Conservation (phyloP, 2,329 filamentous ascomycete genomes). For the Paecilomyces dactylethromorphus region DNA sequence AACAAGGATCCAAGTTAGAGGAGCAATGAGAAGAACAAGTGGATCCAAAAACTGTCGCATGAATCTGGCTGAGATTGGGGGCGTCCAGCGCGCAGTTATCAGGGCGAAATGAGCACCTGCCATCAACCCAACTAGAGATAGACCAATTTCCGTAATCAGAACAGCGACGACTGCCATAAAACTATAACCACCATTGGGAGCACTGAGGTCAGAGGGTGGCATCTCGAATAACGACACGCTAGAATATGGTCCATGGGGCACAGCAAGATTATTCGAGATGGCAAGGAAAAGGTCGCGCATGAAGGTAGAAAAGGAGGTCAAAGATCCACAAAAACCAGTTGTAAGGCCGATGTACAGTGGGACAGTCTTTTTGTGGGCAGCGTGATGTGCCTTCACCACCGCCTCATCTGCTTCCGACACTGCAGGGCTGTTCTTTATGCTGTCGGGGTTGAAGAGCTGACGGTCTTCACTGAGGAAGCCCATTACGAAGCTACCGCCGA, state of each 20-base stretch:
- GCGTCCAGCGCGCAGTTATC: slow-evolving; percentile 49
- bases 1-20: slow-evolving; percentile 67
- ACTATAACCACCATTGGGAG: slow-evolving; percentile 64
- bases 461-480: slow-evolving; percentile 74
- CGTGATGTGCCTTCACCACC: slow-evolving; percentile 49
- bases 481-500: slow-evolving; percentile 70
- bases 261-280: slow-evolving; percentile 60
- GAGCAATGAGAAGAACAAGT: slow-evolving; percentile 54
- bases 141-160: slow-evolving; percentile 58
- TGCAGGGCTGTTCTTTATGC: slow-evolving; percentile 31
- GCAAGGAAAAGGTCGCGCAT: slow-evolving; percentile 72
- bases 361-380: slow-evolving; percentile 67
- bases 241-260: slow-evolving; percentile 37
- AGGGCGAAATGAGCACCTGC: slow-evolving; percentile 67
- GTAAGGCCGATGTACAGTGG: slow-evolving; percentile 77
- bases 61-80: slow-evolving; percentile 43
- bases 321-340: slow-evolving; percentile 80
- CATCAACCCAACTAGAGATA: slow-evolving; percentile 62
- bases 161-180: slow-evolving; percentile 71
- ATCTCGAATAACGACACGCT: slow-evolving; percentile 26
- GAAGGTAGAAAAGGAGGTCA: slow-evolving; percentile 81
- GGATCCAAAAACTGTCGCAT: slow-evolving; percentile 57
- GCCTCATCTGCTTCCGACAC: slow-evolving; percentile 6
- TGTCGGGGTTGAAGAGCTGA: slow-evolving; percentile 59
- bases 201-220: slow-evolving; percentile 28